Percentiles rank a stretch among this genome's conserved stretches.
Conservation (phyloP, 2,329 filamentous ascomycete genomes). For the Kalmusia sp. region DNA sequence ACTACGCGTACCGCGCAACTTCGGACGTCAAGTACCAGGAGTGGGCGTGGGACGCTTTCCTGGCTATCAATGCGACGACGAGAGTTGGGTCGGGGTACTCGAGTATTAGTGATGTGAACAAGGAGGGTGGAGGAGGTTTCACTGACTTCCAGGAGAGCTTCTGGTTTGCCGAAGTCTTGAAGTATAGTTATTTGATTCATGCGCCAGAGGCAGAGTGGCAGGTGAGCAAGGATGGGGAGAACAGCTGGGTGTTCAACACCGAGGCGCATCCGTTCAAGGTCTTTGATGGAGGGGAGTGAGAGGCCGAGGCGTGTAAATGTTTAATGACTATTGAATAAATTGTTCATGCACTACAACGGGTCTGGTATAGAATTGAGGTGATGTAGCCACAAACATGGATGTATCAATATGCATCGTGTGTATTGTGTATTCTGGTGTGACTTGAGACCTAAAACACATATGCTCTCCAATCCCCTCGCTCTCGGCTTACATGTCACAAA, state of each 20-base stretch:
- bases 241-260: slow-evolving; percentile 69
- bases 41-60: slow-evolving; percentile 83
- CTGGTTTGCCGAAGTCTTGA: slow-evolving; percentile 86
- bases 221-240: slow-evolving; percentile 56
- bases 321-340: too few relatives aligned
- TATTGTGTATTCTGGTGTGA: too few relatives aligned
- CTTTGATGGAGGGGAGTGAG: slow-evolving; percentile 5
- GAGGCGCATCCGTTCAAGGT: slow-evolving; percentile 69
- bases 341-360: too few relatives aligned
- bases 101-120: slow-evolving; percentile 71
- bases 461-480: too few relatives aligned
- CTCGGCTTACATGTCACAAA: too few relatives aligned
- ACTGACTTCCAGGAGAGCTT: slow-evolving; percentile 84
- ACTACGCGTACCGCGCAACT: slow-evolving; percentile 85
- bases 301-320: neutral
- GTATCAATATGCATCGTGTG: too few relatives aligned
- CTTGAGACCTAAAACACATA: too few relatives aligned
- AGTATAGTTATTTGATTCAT: slow-evolving; percentile 80
- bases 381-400: too few relatives aligned
- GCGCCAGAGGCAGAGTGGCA: slow-evolving; percentile 68
- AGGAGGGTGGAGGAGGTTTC: slow-evolving; percentile 64
- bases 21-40: slow-evolving; percentile 78
- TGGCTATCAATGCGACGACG: slow-evolving; percentile 69
- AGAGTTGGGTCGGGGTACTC: slow-evolving; percentile 71
- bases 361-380: too few relatives aligned